Conservation (phyloP, 2,329 filamentous ascomycete genomes). For the Fusarium falciforme region DNA sequence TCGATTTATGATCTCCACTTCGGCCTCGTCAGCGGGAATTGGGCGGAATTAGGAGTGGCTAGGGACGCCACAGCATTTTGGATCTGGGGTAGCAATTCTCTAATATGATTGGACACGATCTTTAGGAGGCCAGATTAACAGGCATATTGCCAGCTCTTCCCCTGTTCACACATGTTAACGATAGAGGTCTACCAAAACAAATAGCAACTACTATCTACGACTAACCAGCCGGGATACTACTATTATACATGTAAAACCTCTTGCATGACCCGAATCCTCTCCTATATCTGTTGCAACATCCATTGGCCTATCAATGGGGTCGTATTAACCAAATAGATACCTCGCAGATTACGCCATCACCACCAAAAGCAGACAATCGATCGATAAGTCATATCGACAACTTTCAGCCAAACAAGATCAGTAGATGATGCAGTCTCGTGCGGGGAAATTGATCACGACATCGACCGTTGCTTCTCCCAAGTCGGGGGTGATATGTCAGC, state of each 20-base stretch:
- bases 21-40: not conserved
- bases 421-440: not conserved
- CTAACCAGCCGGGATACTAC: not conserved
- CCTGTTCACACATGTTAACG: not conserved
- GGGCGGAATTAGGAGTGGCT: not conserved
- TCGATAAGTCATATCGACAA: not conserved
- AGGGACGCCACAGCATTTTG: not conserved
- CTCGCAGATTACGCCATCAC: conserved; percentile 1
- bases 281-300: not conserved
- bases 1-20: not conserved
- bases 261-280: not conserved
- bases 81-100: not conserved
- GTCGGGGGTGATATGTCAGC: not conserved
- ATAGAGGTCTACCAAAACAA: not conserved
- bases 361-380: not conserved
- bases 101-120: not conserved
- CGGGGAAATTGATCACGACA: conserved; percentile 10
- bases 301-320: not conserved
- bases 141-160: not conserved
- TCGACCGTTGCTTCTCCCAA: conserved; percentile 22
- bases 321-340: not conserved
- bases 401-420: not conserved
- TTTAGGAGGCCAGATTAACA: not conserved
- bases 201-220: not conserved
- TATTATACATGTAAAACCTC: not conserved